phyloP scores from a whole-genome alignment of 305 asterid species.

The Fraxinus greggii region DNA sequence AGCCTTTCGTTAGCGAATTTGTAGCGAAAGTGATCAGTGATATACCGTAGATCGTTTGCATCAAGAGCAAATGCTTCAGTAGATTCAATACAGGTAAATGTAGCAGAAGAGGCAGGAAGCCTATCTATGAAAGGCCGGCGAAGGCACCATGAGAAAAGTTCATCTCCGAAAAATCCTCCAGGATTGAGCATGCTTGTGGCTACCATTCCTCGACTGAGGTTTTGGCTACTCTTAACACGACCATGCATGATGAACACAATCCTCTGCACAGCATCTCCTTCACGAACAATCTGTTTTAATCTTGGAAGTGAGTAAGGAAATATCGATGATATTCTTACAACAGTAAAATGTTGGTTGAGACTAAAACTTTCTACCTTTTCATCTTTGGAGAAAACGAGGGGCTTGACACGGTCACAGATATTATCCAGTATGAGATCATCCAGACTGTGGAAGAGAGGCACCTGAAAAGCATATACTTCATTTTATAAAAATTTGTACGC shows the following conservation, averaged over 20 bases:
- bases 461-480: conserved; percentile 37
- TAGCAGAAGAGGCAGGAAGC: conserved; percentile 90
- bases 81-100: conserved; percentile 72
- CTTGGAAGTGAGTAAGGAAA: not conserved
- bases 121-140: conserved; percentile 83
- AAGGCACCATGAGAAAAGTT: conserved; percentile 91
- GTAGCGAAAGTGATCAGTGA: conserved; percentile 88
- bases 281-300: conserved; percentile 62
- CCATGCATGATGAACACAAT: conserved; percentile 82
- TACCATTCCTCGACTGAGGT: conserved; percentile 70
- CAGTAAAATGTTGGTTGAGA: not conserved
- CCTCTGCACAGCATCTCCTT: conserved; percentile 80
- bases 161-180: conserved; percentile 91
- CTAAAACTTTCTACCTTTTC: conserved; percentile 59
- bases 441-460: conserved; percentile 74
- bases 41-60: conserved; percentile 61
- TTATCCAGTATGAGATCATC: conserved; percentile 90
- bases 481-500: not conserved
- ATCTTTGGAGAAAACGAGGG: conserved; percentile 71
- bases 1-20: conserved; percentile 87
- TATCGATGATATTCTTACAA: not conserved
- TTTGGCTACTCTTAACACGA: conserved; percentile 69
- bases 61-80: conserved; percentile 77
- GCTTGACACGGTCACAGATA: conserved; percentile 87
- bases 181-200: conserved; percentile 71